Evolutionary conservation across 805 yeast species (phyloP), one percentile per base, ranked within the genome.

Genomic region (Yarrowia yakushimensis): DNA sequence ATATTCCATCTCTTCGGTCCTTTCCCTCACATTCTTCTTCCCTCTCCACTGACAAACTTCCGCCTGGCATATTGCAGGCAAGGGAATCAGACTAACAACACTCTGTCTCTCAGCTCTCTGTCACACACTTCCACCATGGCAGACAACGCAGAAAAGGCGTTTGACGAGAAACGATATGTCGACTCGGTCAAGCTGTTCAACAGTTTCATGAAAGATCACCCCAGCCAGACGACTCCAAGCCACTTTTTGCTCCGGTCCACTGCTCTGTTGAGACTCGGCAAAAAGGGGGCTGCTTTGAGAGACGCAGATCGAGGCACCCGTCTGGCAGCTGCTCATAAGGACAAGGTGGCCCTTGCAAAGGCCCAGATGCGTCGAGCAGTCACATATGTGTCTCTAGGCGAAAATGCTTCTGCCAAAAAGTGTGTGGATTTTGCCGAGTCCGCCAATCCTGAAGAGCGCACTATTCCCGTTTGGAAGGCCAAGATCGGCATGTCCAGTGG

Each of bases 321-420:
- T 2, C 33, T 52, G 6, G 59, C 59, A 6, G 12, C 18, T 2
- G 43, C 34, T 2, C 1, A 39, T 22, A 30, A 57, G 63, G 17
- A 36, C 33, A 36, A 17, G 7, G 67, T 67, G 31, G 63, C 46
- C 3, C 62, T 69, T 10, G 69, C 66, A 1, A 69, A 67, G 37
- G 70, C 72, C 8, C 76, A 74, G 64, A 65, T 74, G 42, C 69
- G 77, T 8, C 65, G 77, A 25, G 75, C 71, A 6, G 69, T 74
- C 28, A 67, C 72, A 4, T 60, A 69, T 18, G 66, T 63, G 45
- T 63, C 68, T 10, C 63, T 72, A 11, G 64, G 65, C 4, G 42
- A 67, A 33, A 46, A 31, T 17, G 69, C 69, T 2, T 68, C 73
- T 64, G 76, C 77, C 7, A 39, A 60, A 17, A 9, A 52, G 6